Conservation (phyloP, 768 basidiomycete genomes). For the Leccinum subtestaceum region DNA sequence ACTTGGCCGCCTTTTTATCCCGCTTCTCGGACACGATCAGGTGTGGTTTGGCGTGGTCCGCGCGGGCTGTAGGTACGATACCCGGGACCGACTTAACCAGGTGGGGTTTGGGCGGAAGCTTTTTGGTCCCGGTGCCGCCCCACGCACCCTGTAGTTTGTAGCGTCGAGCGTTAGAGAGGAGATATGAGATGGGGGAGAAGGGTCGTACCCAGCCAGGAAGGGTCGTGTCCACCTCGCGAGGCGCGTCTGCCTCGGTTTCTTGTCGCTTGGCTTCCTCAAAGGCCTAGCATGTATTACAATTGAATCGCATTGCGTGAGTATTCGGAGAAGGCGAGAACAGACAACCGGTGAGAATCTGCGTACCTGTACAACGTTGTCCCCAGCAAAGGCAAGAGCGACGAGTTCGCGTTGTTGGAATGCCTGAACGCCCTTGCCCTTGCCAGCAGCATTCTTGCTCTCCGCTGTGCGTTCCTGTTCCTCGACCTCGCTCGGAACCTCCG, state of each 20-base stretch:
- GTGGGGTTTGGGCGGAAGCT: slow-evolving; percentile 58
- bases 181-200: not conserved
- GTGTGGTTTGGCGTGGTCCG: slow-evolving; percentile 81
- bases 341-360: slow-evolving; percentile 17
- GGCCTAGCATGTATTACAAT: slow-evolving; percentile 46
- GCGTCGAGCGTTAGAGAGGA: not conserved
- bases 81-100: slow-evolving; percentile 82
- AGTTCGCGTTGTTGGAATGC: slow-evolving; percentile 91
- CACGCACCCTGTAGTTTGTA: slow-evolving; percentile 71
- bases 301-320: slow-evolving; percentile 2
- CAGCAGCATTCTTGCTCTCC: slow-evolving; percentile 40
- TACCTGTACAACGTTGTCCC: slow-evolving; percentile 92
- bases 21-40: slow-evolving; percentile 95
- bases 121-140: slow-evolving; percentile 76
- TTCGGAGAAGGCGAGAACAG: too few relatives aligned
- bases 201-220: slow-evolving; percentile 89
- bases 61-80: slow-evolving; percentile 72
- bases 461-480: slow-evolving; percentile 44
- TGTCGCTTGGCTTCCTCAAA: slow-evolving; percentile 82
- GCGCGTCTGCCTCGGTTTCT: slow-evolving; percentile 81
- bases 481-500: slow-evolving; percentile 61
- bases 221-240: slow-evolving; percentile 35
- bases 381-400: slow-evolving; percentile 93
- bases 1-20: slow-evolving; percentile 91
- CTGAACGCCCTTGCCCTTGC: slow-evolving; percentile 37